Conservation (phyloP, 306 rosid genomes). For the Citrullus colocynthis region DNA sequence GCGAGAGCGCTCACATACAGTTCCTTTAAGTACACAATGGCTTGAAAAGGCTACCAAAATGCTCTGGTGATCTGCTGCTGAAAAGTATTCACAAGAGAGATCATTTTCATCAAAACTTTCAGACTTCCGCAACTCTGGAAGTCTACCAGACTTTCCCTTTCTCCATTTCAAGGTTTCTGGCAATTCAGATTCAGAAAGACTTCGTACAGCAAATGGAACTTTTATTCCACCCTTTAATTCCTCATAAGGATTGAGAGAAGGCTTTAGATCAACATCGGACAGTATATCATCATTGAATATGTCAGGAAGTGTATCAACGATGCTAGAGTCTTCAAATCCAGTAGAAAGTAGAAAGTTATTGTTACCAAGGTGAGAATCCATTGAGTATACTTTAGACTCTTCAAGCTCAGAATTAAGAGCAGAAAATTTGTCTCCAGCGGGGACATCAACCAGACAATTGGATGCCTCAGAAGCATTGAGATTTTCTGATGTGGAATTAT, state of each 20-base stretch:
- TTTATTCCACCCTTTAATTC: constrained; percentile 18
- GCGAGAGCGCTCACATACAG: constrained; percentile 73
- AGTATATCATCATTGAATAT: constrained; percentile 22
- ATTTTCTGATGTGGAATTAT: constrained; percentile 22
- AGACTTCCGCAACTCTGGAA: constrained; percentile 19
- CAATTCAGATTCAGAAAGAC: constrained; percentile 31
- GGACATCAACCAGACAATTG: constrained; percentile 25
- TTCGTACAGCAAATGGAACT: constrained; percentile 13
- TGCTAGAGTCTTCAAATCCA: constrained; percentile 22
- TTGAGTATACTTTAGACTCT: constrained; percentile 12
- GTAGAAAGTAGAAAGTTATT: constrained; percentile 21
- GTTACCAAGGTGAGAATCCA: constrained; percentile 21
- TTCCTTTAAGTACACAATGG: constrained; percentile 69
- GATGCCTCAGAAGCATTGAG: constrained; percentile 18
- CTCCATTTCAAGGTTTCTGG: constrained; percentile 28
- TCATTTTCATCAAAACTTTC: constrained; percentile 49
- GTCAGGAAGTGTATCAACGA: constrained; percentile 23
- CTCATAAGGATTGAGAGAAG: constrained; percentile 20
- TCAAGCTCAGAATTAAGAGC: constrained; percentile 29
- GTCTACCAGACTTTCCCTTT: constrained; percentile 33
- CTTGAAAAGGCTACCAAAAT: constrained; percentile 92
- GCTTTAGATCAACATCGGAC: constrained; percentile 22
- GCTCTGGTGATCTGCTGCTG: constrained; percentile 84
- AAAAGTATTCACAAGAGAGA: constrained; percentile 65
- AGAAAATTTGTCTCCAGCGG: constrained; percentile 20